Evolutionary conservation across 2,329 filamentous ascomycete genomes (phyloP), one percentile per base, ranked within the genome.

Genomic region (Fusarium sp.): DNA sequence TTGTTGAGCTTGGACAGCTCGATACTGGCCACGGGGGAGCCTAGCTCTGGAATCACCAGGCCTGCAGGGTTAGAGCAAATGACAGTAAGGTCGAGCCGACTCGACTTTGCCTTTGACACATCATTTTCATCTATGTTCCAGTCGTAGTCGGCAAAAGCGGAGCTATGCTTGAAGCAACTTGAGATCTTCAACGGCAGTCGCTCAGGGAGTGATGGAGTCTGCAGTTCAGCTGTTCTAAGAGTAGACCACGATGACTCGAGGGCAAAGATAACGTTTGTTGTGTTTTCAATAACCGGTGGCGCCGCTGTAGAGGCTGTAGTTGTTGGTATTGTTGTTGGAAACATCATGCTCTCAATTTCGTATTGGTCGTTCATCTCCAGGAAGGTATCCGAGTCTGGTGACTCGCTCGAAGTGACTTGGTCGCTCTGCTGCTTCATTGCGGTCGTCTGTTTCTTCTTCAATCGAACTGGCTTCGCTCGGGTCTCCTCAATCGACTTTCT

Each of bases 81-180:
- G 24, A 2, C 24, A 14, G 44, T 45, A 12, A 26, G 17, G 17
- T 3, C 2, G 24, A 26, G 44, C 44, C 9, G 44, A 4, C 1
- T 20, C 4, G 24, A 0, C 17, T 45, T 45, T 5, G 5, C 2
- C 11, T 13, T 45, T 5, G 1, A 10, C 0, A 20, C 12, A 18
- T 14, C 44, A 5, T 45, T 26, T 0, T 26, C 24, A 2, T 45
- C 44, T 4, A 45, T 9, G 5, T 45, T 45, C 44, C 44, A 45
- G 44, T 45, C 44, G 44, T 45, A 45, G 44, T 45, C 24, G 44
- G 17, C 44, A 3, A 45, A 45, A 4, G 24, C 44, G 17, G 44
- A 45, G 44, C 44, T 45, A 2, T 26, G 44, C 24, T 45, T 45
- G 24, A 45, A 45, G 17, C 44, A 45, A 10, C 44, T 45, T 45